These are phyloP conservation scores for Phytophthora kernoviae DNA, from an alignment of 352 stramenopile species.

Conservation along the genomic window DNA sequence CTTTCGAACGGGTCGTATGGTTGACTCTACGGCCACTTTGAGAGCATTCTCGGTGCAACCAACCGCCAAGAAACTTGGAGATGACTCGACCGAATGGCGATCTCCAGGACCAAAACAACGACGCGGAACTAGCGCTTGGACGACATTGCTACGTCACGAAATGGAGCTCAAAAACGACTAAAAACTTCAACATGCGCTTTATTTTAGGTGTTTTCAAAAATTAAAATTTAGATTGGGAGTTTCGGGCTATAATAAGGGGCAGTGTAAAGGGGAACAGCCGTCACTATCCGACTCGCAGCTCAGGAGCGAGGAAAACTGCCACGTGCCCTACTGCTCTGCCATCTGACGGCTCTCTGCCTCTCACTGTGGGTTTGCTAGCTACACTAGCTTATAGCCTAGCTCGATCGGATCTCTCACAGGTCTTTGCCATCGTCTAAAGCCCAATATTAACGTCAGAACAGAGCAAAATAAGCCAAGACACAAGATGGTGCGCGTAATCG, in stretches of 20 bases:
- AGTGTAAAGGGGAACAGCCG: neutral
- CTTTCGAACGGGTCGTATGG: constrained; percentile 15
- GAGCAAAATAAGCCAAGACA: neutral
- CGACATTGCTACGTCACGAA: constrained; percentile 42
- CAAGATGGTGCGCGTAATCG: constrained; percentile 32
- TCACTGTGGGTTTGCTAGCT: neutral
- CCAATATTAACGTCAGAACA: constrained; percentile 10
- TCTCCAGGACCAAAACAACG: constrained; percentile 23
- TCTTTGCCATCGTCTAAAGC: neutral
- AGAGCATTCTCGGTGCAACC: constrained; percentile 38
- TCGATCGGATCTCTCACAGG: constrained; percentile 3
- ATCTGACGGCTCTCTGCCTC: constrained; percentile 20
- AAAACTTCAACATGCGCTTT: neutral
- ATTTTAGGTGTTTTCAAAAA: neutral
- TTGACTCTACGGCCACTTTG: constrained; percentile 25
- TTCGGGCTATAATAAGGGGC: constrained; percentile 17
- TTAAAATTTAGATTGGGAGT: constrained; percentile 7
- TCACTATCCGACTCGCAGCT: constrained; percentile 7
- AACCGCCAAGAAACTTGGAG: constrained; percentile 10
- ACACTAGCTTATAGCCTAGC: neutral
- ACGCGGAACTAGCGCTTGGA: constrained; percentile 40
- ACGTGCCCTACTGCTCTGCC: constrained; percentile 32
- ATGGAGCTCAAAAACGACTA: constrained; percentile 22
- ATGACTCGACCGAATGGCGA: constrained; percentile 14
- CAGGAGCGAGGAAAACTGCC: constrained; percentile 23